Evolutionary conservation across 805 yeast genomes (phyloP), one percentile per base, ranked within the genome.

Genomic region (Candida awuae): DNA sequence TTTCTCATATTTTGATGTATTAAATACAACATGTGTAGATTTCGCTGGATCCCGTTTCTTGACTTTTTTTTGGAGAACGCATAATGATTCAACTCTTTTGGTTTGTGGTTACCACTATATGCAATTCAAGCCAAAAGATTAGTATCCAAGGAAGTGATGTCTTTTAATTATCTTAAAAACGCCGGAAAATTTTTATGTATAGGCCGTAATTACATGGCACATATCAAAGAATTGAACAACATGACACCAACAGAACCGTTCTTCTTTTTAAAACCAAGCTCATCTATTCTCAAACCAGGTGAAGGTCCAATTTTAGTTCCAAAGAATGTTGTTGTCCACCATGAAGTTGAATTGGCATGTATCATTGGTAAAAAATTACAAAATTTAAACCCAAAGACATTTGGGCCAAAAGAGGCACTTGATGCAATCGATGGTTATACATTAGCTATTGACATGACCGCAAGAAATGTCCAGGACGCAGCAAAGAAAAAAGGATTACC

Each of bases 121-220:
- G n/a, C n/a, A n/a, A n/a, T n/a, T n/a, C n/a, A n/a, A n/a, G n/a
- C n/a, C n/a, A n/a, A n/a, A n/a, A n/a, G n/a, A n/a, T n/a, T n/a
- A 20, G 35, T 10, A 32, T 25, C 23, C 6, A 22, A 32, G 14
- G 13, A 33, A 29, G 28, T 14, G 26, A 73, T 73, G 77, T 66
- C 73, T 26, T 67, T 54, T 52, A 44, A 43, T 16, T 83, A 80
- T 56, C 63, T 79, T 30, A 76, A 73, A 41, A 53, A 64, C 15
- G 87, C 85, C 2, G 71, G 80, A 27, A 92, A 92, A 63, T 75
- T 90, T 54, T 73, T 92, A 14, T 92, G 98, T 61, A 90, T 92
- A 49, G 99, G 98, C 32, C 80, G 98, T 52, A 92, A 92, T 62
- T 92, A 87, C 58, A 94, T 86, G n/a, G 97, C 95, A 16, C 99